Evolutionary conservation across 2,329 filamentous ascomycete species (phyloP), one percentile per base, ranked within the genome.

Genomic region (Talaromyces islandicus): DNA sequence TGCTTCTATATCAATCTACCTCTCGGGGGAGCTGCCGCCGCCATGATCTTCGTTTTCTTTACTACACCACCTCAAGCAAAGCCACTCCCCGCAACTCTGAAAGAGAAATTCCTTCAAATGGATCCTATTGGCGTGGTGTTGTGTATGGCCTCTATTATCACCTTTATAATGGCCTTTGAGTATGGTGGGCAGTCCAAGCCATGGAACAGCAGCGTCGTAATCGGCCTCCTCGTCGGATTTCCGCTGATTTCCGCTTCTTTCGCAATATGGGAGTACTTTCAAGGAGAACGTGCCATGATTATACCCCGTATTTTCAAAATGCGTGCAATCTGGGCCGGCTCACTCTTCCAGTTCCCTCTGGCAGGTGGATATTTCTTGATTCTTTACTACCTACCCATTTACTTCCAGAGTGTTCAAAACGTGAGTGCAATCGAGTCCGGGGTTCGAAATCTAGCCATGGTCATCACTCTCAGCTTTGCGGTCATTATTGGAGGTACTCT

Each of bases 1-100:
- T 83, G 74, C 61, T 80, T 80, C 64, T 80, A 81, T 65, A 81
- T 85, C 67, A 85, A 86, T 64, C 64, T 73, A 3, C 71, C 71
- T 14, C 66, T 72, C 27, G 70, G 71, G 11, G 68, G 65, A 12
- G 65, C 62, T 17, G 64, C 64, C 24, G 64, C 57, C 7, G 17
- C 60, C 1, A 3, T 68, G 3, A 63, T 69, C 30, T 35, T 66
- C 21, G 50, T 69, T 43, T 69, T 70, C 63, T 69, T 68, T 58
- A 61, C 56, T n/a, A 66, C 64, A 63, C 68, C 54, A 56, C 62
- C 52, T 27, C 19, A 30, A 21, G 53, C 58, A 30, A 24, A 32
- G 12, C 43, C 58, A 5, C 17, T 43, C 4, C 38, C 50, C n/a
- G 54, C 54, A 7, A 57, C 19, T 50, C 51, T 67, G 53, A 69